A percentile compares a stretch with the other conserved stretches of the same genome.
phyloP scores from a whole-genome alignment of 441 rosid species.

The Kokia cookei region DNA sequence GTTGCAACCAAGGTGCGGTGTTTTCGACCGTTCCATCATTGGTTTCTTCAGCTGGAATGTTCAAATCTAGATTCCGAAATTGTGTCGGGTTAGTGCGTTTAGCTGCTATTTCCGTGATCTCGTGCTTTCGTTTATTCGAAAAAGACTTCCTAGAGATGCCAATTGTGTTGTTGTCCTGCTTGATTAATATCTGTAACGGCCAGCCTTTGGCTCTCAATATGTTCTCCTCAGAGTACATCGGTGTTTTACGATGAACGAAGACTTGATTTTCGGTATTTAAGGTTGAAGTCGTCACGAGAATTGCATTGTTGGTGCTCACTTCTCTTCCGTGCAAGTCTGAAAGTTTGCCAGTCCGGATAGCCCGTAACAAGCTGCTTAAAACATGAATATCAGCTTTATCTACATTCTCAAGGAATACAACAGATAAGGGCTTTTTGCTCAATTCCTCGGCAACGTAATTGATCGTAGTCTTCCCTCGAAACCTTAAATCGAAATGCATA shows the following conservation, averaged over 20 bases:
- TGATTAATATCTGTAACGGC: slow-evolving; percentile 45
- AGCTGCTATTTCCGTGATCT: slow-evolving; percentile 18
- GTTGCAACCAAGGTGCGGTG: slow-evolving; percentile 52
- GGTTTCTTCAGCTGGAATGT: slow-evolving; percentile 58
- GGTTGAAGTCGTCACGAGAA: slow-evolving; percentile 37
- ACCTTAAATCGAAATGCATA: slow-evolving; percentile 5
- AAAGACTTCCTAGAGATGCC: slow-evolving; percentile 6
- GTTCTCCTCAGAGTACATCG: slow-evolving; percentile 46
- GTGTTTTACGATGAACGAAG: not conserved
- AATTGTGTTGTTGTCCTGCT: slow-evolving; percentile 15
- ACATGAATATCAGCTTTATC: slow-evolving; percentile 63
- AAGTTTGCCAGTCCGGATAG: slow-evolving; percentile 59
- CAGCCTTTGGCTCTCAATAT: slow-evolving; percentile 39
- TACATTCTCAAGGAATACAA: slow-evolving; percentile 74
- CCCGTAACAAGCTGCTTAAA: slow-evolving; percentile 44
- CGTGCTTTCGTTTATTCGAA: slow-evolving; percentile 51
- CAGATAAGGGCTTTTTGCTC: slow-evolving; percentile 57
- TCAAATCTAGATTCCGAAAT: slow-evolving; percentile 51
- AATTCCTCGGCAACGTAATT: slow-evolving; percentile 65
- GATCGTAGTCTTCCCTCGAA: slow-evolving; percentile 67
- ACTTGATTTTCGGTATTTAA: not conserved
- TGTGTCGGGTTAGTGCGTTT: slow-evolving; percentile 41
- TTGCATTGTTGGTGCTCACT: slow-evolving; percentile 50
- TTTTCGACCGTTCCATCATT: slow-evolving; percentile 26
- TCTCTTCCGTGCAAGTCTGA: slow-evolving; percentile 68